Percentiles rank a stretch among this genome's conserved stretches.
Evolutionary conservation across 2,329 filamentous ascomycete species (phyloP).

Genomic region (Neurospora sp.): DNA sequence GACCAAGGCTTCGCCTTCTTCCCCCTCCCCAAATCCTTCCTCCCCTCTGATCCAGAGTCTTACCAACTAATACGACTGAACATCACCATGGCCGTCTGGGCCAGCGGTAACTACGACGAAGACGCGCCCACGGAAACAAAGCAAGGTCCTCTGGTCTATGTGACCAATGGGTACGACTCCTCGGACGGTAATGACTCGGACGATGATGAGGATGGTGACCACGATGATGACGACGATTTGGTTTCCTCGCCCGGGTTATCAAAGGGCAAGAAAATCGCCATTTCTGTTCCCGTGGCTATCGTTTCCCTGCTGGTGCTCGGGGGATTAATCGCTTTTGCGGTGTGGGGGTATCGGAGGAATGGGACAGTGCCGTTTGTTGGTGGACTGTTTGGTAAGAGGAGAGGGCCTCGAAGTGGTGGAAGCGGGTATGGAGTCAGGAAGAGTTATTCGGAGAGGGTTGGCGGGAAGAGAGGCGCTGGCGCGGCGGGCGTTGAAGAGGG

Average conservation of each 20-base stretch:
- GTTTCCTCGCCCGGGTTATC: background rate
- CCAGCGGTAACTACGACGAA: constrained; percentile 6
- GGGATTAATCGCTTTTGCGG: constrained; percentile 11
- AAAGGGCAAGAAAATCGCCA: constrained; percentile 6
- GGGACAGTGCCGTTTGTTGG: constrained; percentile 17
- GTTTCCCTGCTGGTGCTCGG: constrained; percentile 12
- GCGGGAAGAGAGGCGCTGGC: constrained; percentile 1
- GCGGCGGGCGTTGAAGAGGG: constrained; percentile 1
- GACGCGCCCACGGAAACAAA: constrained; percentile 7
- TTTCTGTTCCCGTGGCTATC: constrained; percentile 23
- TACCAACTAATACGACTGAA: constrained; percentile 5
- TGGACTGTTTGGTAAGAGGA: background rate
- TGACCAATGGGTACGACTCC: constrained; percentile 7
- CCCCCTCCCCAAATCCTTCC: constrained; percentile 14
- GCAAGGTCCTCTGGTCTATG: constrained; percentile 20
- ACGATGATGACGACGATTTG: background rate
- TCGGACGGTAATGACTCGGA: background rate
- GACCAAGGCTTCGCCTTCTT: constrained; percentile 22
- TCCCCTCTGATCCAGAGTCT: constrained; percentile 11
- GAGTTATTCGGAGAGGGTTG: constrained; percentile 17
- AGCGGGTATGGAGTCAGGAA: constrained; percentile 20
- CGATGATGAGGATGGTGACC: background rate
- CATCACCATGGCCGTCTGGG: constrained; percentile 15
- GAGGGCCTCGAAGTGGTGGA: background rate
- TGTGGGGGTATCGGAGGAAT: constrained; percentile 18